phyloP scores from a whole-genome alignment of 371 early-diverging fungal species.

The Blastocladiella emersonii region DNA sequence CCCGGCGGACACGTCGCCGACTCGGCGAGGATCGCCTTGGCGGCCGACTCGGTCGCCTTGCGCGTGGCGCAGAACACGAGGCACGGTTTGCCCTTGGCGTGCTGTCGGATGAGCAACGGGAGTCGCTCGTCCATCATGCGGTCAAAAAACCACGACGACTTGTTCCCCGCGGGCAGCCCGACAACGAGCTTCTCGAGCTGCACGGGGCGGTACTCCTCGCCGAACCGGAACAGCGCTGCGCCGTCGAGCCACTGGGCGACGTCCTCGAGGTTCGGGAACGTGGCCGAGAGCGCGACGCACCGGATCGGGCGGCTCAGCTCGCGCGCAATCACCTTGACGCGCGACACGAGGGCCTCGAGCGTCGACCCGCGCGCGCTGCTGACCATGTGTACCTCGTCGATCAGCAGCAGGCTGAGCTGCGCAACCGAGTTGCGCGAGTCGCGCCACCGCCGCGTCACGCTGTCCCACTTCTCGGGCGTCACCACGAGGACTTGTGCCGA shows the following conservation, averaged over 20 bases:
- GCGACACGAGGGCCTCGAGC: slow-evolving; percentile 42
- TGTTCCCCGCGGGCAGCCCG: slow-evolving; percentile 26
- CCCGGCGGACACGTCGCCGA: neutral
- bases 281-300: slow-evolving; percentile 68
- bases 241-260: slow-evolving; percentile 55
- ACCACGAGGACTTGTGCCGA: slow-evolving; percentile 22
- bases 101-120: slow-evolving; percentile 30
- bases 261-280: slow-evolving; percentile 71
- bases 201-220: slow-evolving; percentile 70
- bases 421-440: neutral
- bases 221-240: slow-evolving; percentile 26
- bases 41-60: slow-evolving; percentile 46
- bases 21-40: slow-evolving; percentile 26
- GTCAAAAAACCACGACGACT: slow-evolving; percentile 41
- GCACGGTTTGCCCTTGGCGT: slow-evolving; percentile 39
- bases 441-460: slow-evolving; percentile 43
- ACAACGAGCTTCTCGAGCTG: slow-evolving; percentile 40
- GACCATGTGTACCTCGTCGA: slow-evolving; percentile 59
- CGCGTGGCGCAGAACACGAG: slow-evolving; percentile 52
- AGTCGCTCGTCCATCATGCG: slow-evolving; percentile 43
- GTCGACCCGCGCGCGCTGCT: slow-evolving; percentile 46
- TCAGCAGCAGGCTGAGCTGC: slow-evolving; percentile 15
- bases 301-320: slow-evolving; percentile 19
- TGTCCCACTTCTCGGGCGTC: slow-evolving; percentile 71
- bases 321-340: slow-evolving; percentile 27